Evolutionary conservation across 257 asterid genomes (phyloP), one percentile per base, ranked within the genome.

Genomic region (Craterostigma plantagineum): DNA sequence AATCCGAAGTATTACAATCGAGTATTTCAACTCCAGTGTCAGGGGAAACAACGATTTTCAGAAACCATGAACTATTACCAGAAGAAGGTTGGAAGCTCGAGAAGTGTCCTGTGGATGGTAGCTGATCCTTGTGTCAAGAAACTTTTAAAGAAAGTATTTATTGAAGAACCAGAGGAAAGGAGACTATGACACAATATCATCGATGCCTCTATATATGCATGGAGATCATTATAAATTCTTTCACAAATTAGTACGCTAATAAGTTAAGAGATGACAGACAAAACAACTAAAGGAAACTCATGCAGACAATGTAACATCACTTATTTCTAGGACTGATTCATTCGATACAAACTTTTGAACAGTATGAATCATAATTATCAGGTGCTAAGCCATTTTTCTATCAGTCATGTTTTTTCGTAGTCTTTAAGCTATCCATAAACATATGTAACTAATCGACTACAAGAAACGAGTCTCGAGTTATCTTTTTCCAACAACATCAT

Each of bases 91-190:
- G 55, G 97, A 77, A 45, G 82, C 92, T 14, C 97, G 81, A 17
- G 92, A 63, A 38, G 81, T 75, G 59, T 87, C 97, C 59, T 81
- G 97, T 8, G 97, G 97, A 52, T 73, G 53, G 50, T 81, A 87
- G 66, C 97, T 87, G 67, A 60, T 45, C 50, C 43, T 47, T 58
- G 41, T 57, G 90, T 87, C 79, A 81, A 86, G 97, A 82, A 50
- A 46, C 42, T 57, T 50, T 10, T 43, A 61, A 43, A 37, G 11
- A 43, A 9, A 16, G 13, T 8, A 3, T 3, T 7, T 15, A 43
- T 18, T 12, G 14, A 12, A 36, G 8, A 36, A n/a, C n/a, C 12
- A 9, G 40, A 16, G 14, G 11, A 14, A 40, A 47, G 18, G 14
- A 43, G 8, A 54, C 15, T 15, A 13, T n/a, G 30, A 6, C 30